Evolutionary conservation across 1,284 basidiomycete genomes (phyloP), one percentile per base, ranked within the genome.

Genomic region (Cryptococcus sp.): DNA sequence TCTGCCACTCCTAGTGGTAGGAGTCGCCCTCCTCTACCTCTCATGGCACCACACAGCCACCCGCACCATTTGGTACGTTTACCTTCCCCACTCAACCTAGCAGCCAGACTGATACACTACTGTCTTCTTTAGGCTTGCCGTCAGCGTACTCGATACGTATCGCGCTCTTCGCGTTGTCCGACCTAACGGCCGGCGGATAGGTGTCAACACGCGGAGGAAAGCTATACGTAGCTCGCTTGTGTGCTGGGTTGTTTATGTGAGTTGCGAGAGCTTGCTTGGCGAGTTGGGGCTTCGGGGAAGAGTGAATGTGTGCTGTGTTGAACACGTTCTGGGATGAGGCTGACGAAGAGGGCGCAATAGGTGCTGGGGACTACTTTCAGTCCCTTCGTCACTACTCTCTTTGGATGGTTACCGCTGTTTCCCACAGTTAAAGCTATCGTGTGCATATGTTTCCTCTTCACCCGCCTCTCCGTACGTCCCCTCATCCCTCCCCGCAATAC

Each of bases 321-420:
- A n/a, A n/a, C n/a, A n/a, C n/a, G n/a, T n/a, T n/a, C n/a, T n/a
- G n/a, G 35, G 21, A 36, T 24, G 46, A 42, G 6, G 18, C 46
- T 56, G 16, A 6, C 7, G 2, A 15, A 0, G 40, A 15, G 13
- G 0, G 9, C 28, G 9, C 28, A 4, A 33, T 46, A 71, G 70
- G 54, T 70, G 3, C 33, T 47, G 1, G 61, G 54, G 8, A 59
- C 61, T 23, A 59, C 57, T 0, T 28, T 61, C 2, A 55, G 53
- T 11, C 43, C 52, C 1, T n/a, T 55, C 0, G 33, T 60, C 0
- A 65, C 71, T 21, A 45, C 40, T 0, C 3, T 66, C 11, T 39
- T 73, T 6, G 57, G 57, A 24, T 75, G 73, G 73, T 40, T 73
- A 33, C 73, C 73, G 1, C 65, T 75, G 42, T 75, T 72, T 51